Conservation (phyloP, 768 basidiomycete genomes). For the Tricholoma furcatifolium region DNA sequence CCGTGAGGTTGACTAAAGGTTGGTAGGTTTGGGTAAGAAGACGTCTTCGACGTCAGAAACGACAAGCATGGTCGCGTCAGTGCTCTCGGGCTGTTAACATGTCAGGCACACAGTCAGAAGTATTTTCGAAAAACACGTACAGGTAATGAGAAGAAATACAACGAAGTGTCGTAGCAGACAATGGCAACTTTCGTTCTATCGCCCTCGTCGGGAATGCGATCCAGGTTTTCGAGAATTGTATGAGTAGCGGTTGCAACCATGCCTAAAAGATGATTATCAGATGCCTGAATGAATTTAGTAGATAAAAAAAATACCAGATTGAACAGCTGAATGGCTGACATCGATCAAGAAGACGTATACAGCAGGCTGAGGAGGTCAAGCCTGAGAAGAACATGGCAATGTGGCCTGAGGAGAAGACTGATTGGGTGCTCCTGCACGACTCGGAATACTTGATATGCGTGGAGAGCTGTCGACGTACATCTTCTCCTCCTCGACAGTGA, state of each 20-base stretch:
- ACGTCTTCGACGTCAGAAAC: slow-evolving; percentile 97
- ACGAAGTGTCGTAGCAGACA: slow-evolving; percentile 85
- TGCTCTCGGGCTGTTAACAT: slow-evolving; percentile 51
- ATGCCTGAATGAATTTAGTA: background rate
- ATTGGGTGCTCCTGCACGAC: background rate
- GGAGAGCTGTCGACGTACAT: slow-evolving; percentile 47
- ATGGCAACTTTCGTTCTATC: slow-evolving; percentile 89
- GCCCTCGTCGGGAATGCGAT: slow-evolving; percentile 94
- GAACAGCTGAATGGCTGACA: slow-evolving; percentile 88
- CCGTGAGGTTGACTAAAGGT: slow-evolving; percentile 93
- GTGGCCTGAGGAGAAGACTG: slow-evolving; percentile 32
- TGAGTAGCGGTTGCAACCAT: slow-evolving; percentile 99
- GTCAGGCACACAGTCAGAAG: background rate
- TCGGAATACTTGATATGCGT: slow-evolving; percentile 17
- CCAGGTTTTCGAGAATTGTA: slow-evolving; percentile 92
- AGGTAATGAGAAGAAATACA: slow-evolving; percentile 96
- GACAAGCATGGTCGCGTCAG: slow-evolving; percentile 93
- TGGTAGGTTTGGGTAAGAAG: slow-evolving; percentile 94
- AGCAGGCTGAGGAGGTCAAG: slow-evolving; percentile 94
- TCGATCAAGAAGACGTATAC: slow-evolving; percentile 98
- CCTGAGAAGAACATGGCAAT: no score
- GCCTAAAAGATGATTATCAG: slow-evolving; percentile 43
- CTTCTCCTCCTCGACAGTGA: slow-evolving; percentile 42
- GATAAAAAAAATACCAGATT: slow-evolving; percentile 58
- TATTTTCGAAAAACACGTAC: slow-evolving; percentile 40